phyloP scores from a whole-genome alignment of 805 yeast species.

The Candida nonsorbophila region DNA sequence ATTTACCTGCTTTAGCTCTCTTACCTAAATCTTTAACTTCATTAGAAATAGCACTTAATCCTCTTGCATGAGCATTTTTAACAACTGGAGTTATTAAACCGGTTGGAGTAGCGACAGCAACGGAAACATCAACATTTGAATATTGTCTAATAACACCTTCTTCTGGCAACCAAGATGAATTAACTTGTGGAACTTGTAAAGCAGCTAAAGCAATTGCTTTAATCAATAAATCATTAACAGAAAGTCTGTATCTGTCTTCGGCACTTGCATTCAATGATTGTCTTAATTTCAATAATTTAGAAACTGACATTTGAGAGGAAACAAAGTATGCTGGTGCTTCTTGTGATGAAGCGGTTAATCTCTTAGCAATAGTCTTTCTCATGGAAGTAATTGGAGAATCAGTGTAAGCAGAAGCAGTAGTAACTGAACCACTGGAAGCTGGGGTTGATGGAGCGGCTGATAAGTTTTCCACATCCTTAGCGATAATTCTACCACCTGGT shows the following conservation, averaged over 20 bases:
- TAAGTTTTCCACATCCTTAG: slow-evolving; percentile 79
- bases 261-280: slow-evolving; percentile 80
- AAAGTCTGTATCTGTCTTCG: slow-evolving; percentile 82
- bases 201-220: slow-evolving; percentile 93
- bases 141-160: slow-evolving; percentile 91
- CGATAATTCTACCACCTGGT: slow-evolving; percentile 90
- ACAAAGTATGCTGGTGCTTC: slow-evolving; percentile 90
- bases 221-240: slow-evolving; percentile 89
- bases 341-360: slow-evolving; percentile 82
- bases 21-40: slow-evolving; percentile 90
- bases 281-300: slow-evolving; percentile 88
- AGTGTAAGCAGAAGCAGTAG: slow-evolving; percentile 50
- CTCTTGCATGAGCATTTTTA: slow-evolving; percentile 81
- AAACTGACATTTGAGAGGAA: slow-evolving; percentile 78
- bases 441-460: slow-evolving; percentile 45
- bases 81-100: slow-evolving; percentile 97
- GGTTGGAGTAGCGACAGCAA: slow-evolving; percentile 97
- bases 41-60: slow-evolving; percentile 73
- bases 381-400: slow-evolving; percentile 85
- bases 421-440: slow-evolving; percentile 37
- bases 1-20: slow-evolving; percentile 92
- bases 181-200: slow-evolving; percentile 86
- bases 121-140: slow-evolving; percentile 90
- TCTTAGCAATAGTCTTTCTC: slow-evolving; percentile 91
- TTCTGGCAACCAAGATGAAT: slow-evolving; percentile 86